Evolutionary conservation across 345 rosid species (phyloP).

Genomic region (Kandelia obovata): DNA sequence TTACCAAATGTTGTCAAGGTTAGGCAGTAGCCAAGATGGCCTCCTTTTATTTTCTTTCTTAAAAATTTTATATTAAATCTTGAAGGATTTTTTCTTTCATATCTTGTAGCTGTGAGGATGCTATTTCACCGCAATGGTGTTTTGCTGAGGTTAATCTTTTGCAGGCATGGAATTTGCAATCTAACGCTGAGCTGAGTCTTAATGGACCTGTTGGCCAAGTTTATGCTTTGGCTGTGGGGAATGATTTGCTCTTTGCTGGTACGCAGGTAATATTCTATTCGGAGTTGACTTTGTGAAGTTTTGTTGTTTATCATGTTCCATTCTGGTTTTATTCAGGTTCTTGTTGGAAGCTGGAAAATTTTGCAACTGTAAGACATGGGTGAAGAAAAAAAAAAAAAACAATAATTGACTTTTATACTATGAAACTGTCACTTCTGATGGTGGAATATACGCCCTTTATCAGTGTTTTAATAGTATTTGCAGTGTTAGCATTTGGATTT

Average conservation of each 20-base stretch:
- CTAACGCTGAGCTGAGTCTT: not conserved
- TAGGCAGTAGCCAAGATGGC: conserved; percentile 13
- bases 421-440: too few species aligned
- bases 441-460: too few species aligned
- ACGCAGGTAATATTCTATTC: conserved; percentile 52
- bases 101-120: not conserved
- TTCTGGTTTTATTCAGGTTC: too few species aligned
- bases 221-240: conserved; percentile 8
- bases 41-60: not conserved
- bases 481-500: not conserved
- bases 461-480: not conserved
- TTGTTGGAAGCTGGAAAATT: too few species aligned
- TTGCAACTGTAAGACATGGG: too few species aligned
- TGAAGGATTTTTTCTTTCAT: not conserved
- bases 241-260: conserved; percentile 6
- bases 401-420: too few species aligned
- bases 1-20: conserved; percentile 87
- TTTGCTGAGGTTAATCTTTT: conserved; percentile 13
- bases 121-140: not conserved
- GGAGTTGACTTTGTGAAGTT: not conserved
- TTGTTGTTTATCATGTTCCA: not conserved
- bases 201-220: conserved; percentile 5
- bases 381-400: too few species aligned
- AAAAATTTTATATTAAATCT: not conserved
- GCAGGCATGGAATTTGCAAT: conserved; percentile 50